phyloP scores from a whole-genome alignment of 352 stramenopile species.

The Phytophthora pini region DNA sequence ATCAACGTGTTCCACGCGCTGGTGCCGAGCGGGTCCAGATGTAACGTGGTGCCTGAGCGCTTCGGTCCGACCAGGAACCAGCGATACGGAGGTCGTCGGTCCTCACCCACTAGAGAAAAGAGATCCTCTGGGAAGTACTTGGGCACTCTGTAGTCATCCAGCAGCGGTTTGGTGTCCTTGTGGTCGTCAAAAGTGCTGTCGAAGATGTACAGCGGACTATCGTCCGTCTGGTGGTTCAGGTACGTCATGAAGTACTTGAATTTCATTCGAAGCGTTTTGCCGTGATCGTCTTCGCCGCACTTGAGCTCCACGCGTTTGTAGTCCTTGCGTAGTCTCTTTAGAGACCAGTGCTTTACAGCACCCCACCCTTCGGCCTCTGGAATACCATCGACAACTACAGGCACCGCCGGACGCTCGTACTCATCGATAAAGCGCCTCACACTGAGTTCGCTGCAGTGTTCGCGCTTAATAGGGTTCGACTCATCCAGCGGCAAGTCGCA shows the following conservation, averaged over 20 bases:
- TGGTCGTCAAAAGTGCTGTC: slow-evolving; percentile 94
- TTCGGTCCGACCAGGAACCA: slow-evolving; percentile 96
- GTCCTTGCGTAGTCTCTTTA: slow-evolving; percentile 79
- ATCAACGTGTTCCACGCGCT: slow-evolving; percentile 98
- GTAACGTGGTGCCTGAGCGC: slow-evolving; percentile 93
- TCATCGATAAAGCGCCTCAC: slow-evolving; percentile 86
- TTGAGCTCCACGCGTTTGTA: slow-evolving; percentile 84
- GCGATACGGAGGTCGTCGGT: slow-evolving; percentile 93
- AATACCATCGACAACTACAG: slow-evolving; percentile 87
- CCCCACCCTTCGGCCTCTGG: slow-evolving; percentile 80
- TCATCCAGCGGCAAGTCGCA: slow-evolving; percentile 79
- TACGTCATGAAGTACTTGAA: slow-evolving; percentile 87
- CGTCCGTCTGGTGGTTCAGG: slow-evolving; percentile 78
- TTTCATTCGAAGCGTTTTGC: slow-evolving; percentile 81
- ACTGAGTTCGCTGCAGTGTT: slow-evolving; percentile 77
- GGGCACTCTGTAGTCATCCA: slow-evolving; percentile 81
- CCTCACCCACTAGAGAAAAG: slow-evolving; percentile 84
- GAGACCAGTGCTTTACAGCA: slow-evolving; percentile 73
- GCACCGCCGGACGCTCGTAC: slow-evolving; percentile 78
- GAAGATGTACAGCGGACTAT: slow-evolving; percentile 97
- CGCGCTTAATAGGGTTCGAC: slow-evolving; percentile 68
- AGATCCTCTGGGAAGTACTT: slow-evolving; percentile 87
- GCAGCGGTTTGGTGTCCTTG: slow-evolving; percentile 74
- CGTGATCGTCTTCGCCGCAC: slow-evolving; percentile 83
- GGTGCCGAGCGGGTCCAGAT: slow-evolving; percentile 96